These are phyloP conservation scores for Aspergillus melleus DNA, from an alignment of 2,329 filamentous ascomycete species.

Conservation along the genomic window DNA sequence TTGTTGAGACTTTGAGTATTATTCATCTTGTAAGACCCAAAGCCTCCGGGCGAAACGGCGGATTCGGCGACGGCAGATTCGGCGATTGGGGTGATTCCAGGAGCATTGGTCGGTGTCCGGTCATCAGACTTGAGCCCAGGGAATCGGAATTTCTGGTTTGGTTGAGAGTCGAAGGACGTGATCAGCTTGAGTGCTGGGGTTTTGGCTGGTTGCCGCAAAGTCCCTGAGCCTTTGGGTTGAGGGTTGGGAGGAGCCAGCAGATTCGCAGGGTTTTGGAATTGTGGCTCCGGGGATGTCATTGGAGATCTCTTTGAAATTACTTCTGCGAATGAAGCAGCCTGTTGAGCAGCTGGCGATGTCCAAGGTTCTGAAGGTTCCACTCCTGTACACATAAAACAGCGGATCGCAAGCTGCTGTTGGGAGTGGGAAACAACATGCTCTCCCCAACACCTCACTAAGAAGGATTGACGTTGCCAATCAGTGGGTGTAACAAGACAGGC, in stretches of 20 bases:
- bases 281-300: slow-evolving; percentile 61
- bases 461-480: slow-evolving; percentile 89
- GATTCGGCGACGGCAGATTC: slow-evolving; percentile 66
- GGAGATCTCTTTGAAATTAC: slow-evolving; percentile 26
- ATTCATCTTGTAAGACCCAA: slow-evolving; percentile 55
- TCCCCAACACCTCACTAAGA: slow-evolving; percentile 90
- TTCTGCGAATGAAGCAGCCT: slow-evolving; percentile 49
- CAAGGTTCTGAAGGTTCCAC: slow-evolving; percentile 82
- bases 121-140: slow-evolving; percentile 56
- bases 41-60: slow-evolving; percentile 66
- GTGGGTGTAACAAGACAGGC: slow-evolving; percentile 78
- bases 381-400: slow-evolving; percentile 89
- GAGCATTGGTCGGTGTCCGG: slow-evolving; percentile 71
- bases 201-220: slow-evolving; percentile 65
- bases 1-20: slow-evolving; percentile 69
- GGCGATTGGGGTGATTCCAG: slow-evolving; percentile 84
- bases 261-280: slow-evolving; percentile 31
- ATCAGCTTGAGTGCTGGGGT: slow-evolving; percentile 86
- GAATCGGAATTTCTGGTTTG: slow-evolving; percentile 61
- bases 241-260: slow-evolving; percentile 21
- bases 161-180: slow-evolving; percentile 70
- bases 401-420: slow-evolving; percentile 85
- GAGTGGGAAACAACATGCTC: slow-evolving; percentile 85
- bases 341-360: slow-evolving; percentile 77
- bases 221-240: slow-evolving; percentile 51